Evolutionary conservation across 768 basidiomycete species (phyloP).

Genomic region (Gloeophyllum trabeum): DNA sequence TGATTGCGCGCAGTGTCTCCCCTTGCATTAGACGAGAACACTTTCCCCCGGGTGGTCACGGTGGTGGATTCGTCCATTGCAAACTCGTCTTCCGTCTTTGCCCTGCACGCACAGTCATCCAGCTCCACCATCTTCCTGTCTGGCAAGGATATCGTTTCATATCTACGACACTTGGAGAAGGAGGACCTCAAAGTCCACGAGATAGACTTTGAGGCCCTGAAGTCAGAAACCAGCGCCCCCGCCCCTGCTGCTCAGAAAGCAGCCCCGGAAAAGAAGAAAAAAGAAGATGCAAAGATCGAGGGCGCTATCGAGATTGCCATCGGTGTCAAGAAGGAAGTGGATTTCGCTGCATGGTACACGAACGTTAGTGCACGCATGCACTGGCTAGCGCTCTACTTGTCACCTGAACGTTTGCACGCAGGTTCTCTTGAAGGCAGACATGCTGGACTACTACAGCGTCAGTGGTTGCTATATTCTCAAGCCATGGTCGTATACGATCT

Average conservation of each 20-base stretch:
- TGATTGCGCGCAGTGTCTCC: conserved; percentile 55
- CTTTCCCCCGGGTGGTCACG: conserved; percentile 61
- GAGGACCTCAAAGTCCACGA: conserved; percentile 53
- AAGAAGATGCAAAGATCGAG: conserved; percentile 74
- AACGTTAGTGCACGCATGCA: conserved; percentile 40
- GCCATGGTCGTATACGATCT: conserved; percentile 95
- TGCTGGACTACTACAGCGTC: conserved; percentile 98
- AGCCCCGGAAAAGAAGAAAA: conserved; percentile 36
- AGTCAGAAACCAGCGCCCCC: conserved; percentile 29
- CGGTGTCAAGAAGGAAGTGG: conserved; percentile 91
- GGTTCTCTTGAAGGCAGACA: conserved; percentile 97
- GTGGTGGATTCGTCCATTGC: conserved; percentile 74
- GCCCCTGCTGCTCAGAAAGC: conserved; percentile 19
- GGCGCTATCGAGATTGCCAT: conserved; percentile 89
- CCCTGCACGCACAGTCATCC: conserved; percentile 67
- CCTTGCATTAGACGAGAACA: conserved; percentile 53
- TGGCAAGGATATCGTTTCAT: conserved; percentile 63
- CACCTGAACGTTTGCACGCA: conserved; percentile 20
- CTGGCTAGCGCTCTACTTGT: not conserved
- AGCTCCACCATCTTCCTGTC: conserved; percentile 66
- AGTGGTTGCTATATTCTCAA: conserved; percentile 98
- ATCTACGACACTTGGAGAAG: conserved; percentile 64
- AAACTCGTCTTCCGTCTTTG: conserved; percentile 54
- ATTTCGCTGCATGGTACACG: conserved; percentile 92
- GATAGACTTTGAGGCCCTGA: conserved; percentile 61